Evolutionary conservation across 345 rosid species (phyloP).

Genomic region (Conringia planisiliqua): DNA sequence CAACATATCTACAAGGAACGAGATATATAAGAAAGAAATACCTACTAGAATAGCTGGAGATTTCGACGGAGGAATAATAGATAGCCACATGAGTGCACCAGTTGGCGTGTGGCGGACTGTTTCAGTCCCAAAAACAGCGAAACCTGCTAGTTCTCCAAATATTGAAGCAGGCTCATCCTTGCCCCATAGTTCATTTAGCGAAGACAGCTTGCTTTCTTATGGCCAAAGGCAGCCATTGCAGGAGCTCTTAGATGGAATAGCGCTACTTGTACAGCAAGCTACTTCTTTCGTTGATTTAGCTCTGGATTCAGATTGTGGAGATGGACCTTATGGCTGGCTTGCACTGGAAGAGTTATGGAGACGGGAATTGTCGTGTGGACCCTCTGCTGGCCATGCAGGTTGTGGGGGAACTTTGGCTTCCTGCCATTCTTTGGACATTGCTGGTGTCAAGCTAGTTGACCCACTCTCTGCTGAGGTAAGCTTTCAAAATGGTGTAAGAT

Average conservation of each 20-base stretch:
- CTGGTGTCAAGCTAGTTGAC: conserved; percentile 91
- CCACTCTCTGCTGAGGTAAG: conserved; percentile 97
- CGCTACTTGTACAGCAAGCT: conserved; percentile 93
- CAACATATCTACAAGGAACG: conserved; percentile 67
- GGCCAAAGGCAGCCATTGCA: conserved; percentile 90
- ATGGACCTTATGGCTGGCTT: conserved; percentile 97
- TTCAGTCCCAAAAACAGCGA: conserved; percentile 75
- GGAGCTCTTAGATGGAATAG: conserved; percentile 88
- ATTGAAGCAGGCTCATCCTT: conserved; percentile 72
- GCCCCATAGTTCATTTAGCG: conserved; percentile 65
- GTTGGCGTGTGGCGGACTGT: conserved; percentile 98
- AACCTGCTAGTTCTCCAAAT: conserved; percentile 56
- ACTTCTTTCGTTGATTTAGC: conserved; percentile 95
- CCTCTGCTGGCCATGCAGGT: conserved; percentile 93
- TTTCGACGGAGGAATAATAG: conserved; percentile 75
- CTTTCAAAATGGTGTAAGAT: conserved; percentile 18
- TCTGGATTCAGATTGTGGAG: conserved; percentile 85
- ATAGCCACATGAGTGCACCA: conserved; percentile 77
- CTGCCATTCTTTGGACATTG: conserved; percentile 88
- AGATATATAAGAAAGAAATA: conserved; percentile 79
- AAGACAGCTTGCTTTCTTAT: conserved; percentile 75
- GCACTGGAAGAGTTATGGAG: conserved; percentile 98
- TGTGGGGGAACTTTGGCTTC: conserved; percentile 98
- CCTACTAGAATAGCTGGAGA: conserved; percentile 95
- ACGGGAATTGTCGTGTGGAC: conserved; percentile 93